Evolutionary conservation across 1,284 basidiomycete genomes (phyloP), one percentile per base, ranked within the genome.

Genomic region (Tremellales sp.): DNA sequence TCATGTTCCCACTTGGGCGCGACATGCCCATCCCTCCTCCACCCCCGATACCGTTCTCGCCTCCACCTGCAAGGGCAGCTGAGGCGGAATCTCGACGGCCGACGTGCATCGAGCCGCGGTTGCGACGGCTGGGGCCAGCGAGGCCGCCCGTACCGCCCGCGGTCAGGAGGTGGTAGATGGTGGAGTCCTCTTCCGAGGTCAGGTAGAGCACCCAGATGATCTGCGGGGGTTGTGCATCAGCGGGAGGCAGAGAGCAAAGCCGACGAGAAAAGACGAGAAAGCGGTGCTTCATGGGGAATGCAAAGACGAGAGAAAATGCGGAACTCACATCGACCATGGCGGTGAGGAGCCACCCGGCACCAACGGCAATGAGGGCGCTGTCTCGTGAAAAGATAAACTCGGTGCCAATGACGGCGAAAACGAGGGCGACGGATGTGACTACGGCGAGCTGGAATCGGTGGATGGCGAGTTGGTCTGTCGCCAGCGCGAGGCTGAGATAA

Each of bases 191-290:
- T 66, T 97, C 93, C 1, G 91, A 86, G 4, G 93, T 94, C 70
- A 98, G 90, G 77, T 89, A 97, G 53, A 97, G 80, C 18, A 95
- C 81, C 93, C 93, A 97, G 53, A 97, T 73, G 66, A 97, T 86
- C 78, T 95, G 53, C 4, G 25, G 28, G 52, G 36, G 48, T 45
- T 29, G n/a, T 14, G 14, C 10, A 25, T n/a, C 22, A 27, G 25
- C 21, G 18, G n/a, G 9, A 24, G 5, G 29, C 18, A 49, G 24
- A 36, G 32, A 33, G 9, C 28, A 37, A 29, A 35, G 31, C 39
- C 26, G 38, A 33, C 33, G 24, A 36, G 16, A 18, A n/a, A 18
- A 21, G 44, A 10, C 9, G 22, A 40, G 14, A 9, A 5, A 21
- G 18, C 19, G 13, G n/a, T 31, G 16, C 31, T 16, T 43, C 5